Base-by-base conservation (phyloP, 2,329 filamentous ascomycete species). In the Diaporthe amygdali region DNA sequence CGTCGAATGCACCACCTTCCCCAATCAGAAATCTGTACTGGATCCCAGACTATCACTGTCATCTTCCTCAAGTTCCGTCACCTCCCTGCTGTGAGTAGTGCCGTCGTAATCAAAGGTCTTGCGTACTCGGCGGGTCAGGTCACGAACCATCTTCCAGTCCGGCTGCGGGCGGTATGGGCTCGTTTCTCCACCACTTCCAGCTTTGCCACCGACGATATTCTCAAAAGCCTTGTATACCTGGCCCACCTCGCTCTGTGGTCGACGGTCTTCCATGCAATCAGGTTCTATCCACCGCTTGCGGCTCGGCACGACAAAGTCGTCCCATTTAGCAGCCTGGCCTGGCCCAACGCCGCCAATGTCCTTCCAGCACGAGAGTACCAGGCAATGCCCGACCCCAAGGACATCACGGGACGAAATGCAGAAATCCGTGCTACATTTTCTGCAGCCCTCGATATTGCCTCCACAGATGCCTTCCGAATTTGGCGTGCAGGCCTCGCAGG, bases 331-430 rank as follows among this genome's bases (percentile, higher is more conserved):
- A 6, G 34, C 20, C 22, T 54, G 4, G 1, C 52, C 64, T 5
- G 15, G 10, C 1, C 37, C 32, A 7, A 71, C 25, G 27, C 69
- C 69, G 25, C 69, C 69, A 6, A 68, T 17, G n/a, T 63, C 46
- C 27, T 55, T 71, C 69, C 69, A 71, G 3, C 47, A 41, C 20
- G 54, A 54, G 37, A 71, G 54, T 8, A 71, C 46, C 12, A 71
- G 15, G 20, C 64, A 69, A 22, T 17, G 14, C 7, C 46, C 69
- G 2, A 64, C 17, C n/a, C 15, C 52, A 2, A 34, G 20, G 9
- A 61, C 55, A 1, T 69, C 27, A 22, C 52, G 15, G n/a, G 44
- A 34, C 1, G 63, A 41, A 12, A 63, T n/a, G 37, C 3, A 27
- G 8, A 52, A 71, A 20, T 63, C 46, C 5, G 66, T 69, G n/a